Percentiles rank a stretch among this genome's conserved stretches.
Evolutionary conservation across 2,329 filamentous ascomycete species (phyloP).

Genomic region (Aquanectria penicillioides): DNA sequence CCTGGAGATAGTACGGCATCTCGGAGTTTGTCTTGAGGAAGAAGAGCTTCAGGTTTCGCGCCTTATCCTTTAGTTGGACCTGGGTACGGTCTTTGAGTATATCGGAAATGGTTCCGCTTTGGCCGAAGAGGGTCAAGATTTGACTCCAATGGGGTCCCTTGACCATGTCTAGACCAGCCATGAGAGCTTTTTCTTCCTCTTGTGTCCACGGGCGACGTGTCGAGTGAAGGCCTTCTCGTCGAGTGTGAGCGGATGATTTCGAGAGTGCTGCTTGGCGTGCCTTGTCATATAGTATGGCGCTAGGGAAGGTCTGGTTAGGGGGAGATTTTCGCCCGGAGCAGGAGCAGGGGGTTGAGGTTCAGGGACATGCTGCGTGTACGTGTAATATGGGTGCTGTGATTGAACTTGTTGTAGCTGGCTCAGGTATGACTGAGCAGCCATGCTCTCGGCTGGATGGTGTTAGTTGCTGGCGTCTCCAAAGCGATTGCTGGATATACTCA

Average conservation of each 20-base stretch:
- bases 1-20: constrained; percentile 87
- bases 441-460: constrained; percentile 42
- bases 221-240: constrained; percentile 67
- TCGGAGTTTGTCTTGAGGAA: constrained; percentile 93
- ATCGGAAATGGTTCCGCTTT: constrained; percentile 81
- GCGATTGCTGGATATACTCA: constrained; percentile 34
- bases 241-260: constrained; percentile 64
- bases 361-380: constrained; percentile 48
- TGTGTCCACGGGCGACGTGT: constrained; percentile 85
- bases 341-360: constrained; percentile 45
- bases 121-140: constrained; percentile 85
- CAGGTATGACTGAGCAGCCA: constrained; percentile 49
- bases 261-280: constrained; percentile 68
- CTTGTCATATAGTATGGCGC: constrained; percentile 65
- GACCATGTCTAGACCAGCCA: constrained; percentile 87
- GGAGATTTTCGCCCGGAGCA: constrained; percentile 53
- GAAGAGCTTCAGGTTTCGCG: constrained; percentile 88
- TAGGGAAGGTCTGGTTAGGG: constrained; percentile 67
- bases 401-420: constrained; percentile 52
- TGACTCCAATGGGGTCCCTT: constrained; percentile 95
- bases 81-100: constrained; percentile 90
- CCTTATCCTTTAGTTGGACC: constrained; percentile 93
- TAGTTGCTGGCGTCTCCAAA: background rate
- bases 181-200: constrained; percentile 89
- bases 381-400: constrained; percentile 49